Percentiles rank a stretch among this genome's conserved stretches.
Evolutionary conservation across 1,284 basidiomycete genomes (phyloP).

Genomic region (Lignosus rhinocerotis): DNA sequence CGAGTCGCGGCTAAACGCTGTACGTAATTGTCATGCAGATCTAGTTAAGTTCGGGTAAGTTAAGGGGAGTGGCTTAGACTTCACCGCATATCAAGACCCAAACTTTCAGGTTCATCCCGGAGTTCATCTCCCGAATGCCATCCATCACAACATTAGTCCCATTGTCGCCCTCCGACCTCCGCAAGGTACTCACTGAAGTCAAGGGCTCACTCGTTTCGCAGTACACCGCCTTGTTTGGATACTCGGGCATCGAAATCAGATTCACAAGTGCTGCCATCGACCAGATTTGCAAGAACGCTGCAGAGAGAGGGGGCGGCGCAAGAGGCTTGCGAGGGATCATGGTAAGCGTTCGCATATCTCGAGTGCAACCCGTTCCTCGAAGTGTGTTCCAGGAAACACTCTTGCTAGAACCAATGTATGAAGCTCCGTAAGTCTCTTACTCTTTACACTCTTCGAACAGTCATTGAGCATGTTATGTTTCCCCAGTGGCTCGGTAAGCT

Average conservation of each 20-base stretch:
- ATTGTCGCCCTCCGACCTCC: slow-evolving; percentile 72
- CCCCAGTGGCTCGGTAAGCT: slow-evolving; percentile 13
- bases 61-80: too few species aligned
- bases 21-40: slow-evolving; percentile 45
- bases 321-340: slow-evolving; percentile 87
- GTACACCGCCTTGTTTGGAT: slow-evolving; percentile 80
- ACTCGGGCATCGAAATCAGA: slow-evolving; percentile 78
- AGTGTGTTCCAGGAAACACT: slow-evolving; percentile 60
- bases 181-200: slow-evolving; percentile 91
- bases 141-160: slow-evolving; percentile 83
- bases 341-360: slow-evolving; percentile 45
- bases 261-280: slow-evolving; percentile 76
- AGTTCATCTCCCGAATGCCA: slow-evolving; percentile 90
- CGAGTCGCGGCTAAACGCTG: not conserved
- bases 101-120: slow-evolving; percentile 78
- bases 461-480: slow-evolving; percentile 10
- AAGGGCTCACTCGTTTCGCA: slow-evolving; percentile 89
- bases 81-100: not conserved
- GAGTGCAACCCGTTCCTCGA: not conserved
- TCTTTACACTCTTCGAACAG: not conserved
- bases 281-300: slow-evolving; percentile 79
- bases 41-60: slow-evolving; percentile 81
- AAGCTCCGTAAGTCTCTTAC: slow-evolving; percentile 75
- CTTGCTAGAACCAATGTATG: slow-evolving; percentile 87
- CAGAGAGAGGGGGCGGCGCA: slow-evolving; percentile 85